A percentile compares a stretch with the other conserved stretches of the same genome.
These are phyloP conservation scores for Saprolegnia diclina DNA, from an alignment of 352 stramenopile species.

Conservation along the genomic window DNA sequence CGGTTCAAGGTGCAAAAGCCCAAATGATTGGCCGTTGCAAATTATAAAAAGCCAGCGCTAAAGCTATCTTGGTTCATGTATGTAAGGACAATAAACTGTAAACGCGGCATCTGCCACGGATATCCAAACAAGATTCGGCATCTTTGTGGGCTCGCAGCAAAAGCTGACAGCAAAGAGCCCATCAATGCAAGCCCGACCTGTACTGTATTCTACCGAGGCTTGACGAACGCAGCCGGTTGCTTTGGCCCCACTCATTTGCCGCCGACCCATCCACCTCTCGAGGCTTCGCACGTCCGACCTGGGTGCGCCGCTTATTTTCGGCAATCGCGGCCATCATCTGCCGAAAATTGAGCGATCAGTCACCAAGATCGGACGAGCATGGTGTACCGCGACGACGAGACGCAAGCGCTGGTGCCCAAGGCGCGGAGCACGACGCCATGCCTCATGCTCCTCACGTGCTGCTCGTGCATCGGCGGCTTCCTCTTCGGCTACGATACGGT, in stretches of 20 bases:
- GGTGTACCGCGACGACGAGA: neutral
- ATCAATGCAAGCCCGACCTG: no score
- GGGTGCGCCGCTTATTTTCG: neutral
- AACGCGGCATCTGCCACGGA: no score
- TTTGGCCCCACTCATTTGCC: no score
- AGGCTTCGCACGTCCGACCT: neutral
- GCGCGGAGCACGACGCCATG: neutral
- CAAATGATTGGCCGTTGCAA: neutral
- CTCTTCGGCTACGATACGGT: constrained; percentile 28
- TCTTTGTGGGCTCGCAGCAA: no score
- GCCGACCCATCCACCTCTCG: no score
- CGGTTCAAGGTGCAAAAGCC: neutral
- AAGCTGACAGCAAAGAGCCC: no score
- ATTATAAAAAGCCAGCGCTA: neutral
- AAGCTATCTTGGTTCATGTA: no score
- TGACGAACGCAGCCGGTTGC: no score
- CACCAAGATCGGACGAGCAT: neutral
- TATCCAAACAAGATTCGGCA: no score
- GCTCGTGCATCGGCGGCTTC: constrained; percentile 26
- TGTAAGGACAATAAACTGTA: no score
- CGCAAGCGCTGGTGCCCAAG: neutral
- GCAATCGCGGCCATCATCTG: neutral
- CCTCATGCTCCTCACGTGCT: constrained; percentile 13
- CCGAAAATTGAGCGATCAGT: neutral
- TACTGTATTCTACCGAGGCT: no score